Conservation (phyloP, 108 stramenopile species). For the Conticribra weissflogii region DNA sequence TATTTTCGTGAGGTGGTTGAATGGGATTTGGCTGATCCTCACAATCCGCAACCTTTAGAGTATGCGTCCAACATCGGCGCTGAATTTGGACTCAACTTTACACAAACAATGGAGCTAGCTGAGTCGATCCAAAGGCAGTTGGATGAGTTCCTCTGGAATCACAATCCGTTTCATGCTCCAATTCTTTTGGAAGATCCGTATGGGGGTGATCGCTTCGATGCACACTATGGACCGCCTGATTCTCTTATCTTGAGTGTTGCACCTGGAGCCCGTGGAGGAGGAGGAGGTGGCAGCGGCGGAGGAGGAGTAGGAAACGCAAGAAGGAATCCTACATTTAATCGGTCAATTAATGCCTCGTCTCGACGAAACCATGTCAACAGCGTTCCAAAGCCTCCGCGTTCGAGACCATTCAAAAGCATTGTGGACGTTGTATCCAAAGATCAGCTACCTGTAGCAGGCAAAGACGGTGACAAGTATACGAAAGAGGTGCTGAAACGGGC, state of each 20-base stretch:
- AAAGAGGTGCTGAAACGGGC: constrained; percentile 43
- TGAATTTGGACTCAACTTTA: constrained; percentile 72
- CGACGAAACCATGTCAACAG: neutral
- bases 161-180: constrained; percentile 40
- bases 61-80: constrained; percentile 60
- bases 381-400: neutral
- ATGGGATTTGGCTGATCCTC: constrained; percentile 70
- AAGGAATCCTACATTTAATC: neutral
- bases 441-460: constrained; percentile 16
- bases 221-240: constrained; percentile 27
- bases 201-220: constrained; percentile 44
- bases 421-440: constrained; percentile 27
- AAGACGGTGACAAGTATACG: constrained; percentile 13
- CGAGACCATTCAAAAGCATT: neutral
- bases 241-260: constrained; percentile 1
- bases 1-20: constrained; percentile 51
- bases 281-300: constrained; percentile 9
- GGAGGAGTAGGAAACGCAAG: constrained; percentile 14
- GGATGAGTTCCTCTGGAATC: constrained; percentile 40
- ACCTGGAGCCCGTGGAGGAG: constrained; percentile 1
- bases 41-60: constrained; percentile 58
- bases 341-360: neutral
- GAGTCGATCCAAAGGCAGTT: constrained; percentile 67
- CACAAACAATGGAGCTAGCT: constrained; percentile 65
- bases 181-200: constrained; percentile 48